Conservation (phyloP, 2,329 filamentous ascomycete species). For the Dothideomycetes sp. region DNA sequence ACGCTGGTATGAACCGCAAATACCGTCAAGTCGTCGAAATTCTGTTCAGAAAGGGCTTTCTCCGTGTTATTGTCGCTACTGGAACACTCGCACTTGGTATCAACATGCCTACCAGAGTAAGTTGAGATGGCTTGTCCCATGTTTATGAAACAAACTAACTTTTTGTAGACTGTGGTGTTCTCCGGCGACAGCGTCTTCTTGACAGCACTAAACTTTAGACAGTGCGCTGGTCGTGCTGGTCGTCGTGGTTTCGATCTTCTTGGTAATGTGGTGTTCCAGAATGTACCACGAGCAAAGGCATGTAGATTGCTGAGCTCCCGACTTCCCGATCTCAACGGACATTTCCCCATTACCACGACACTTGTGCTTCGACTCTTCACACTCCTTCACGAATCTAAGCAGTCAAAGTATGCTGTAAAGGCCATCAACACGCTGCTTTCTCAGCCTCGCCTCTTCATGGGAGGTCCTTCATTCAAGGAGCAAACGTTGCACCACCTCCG, state of each 20-base stretch:
- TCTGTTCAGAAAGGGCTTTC: slow-evolving; percentile 60
- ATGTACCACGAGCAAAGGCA: slow-evolving; percentile 49
- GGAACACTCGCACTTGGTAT: slow-evolving; percentile 68
- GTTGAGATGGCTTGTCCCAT: no score
- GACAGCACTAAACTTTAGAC: slow-evolving; percentile 65
- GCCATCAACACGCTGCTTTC: slow-evolving; percentile 58
- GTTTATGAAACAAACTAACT: no score
- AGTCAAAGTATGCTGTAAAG: slow-evolving; percentile 49
- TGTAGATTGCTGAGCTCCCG: slow-evolving; percentile 61
- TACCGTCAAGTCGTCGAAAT: slow-evolving; percentile 67
- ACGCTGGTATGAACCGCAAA: slow-evolving; percentile 67
- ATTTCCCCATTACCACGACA: slow-evolving; percentile 68
- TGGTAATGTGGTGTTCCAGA: slow-evolving; percentile 71
- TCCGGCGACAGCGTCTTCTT: slow-evolving; percentile 61
- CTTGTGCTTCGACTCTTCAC: slow-evolving; percentile 59
- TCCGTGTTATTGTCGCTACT: slow-evolving; percentile 62
- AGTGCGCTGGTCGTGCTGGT: slow-evolving; percentile 66
- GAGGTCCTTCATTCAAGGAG: slow-evolving; percentile 55
- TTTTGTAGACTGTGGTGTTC: slow-evolving; percentile 70
- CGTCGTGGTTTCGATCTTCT: slow-evolving; percentile 71
- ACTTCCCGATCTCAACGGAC: slow-evolving; percentile 62
- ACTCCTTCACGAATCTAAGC: slow-evolving; percentile 54
- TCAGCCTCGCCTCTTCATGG: slow-evolving; percentile 59
- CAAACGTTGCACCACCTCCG: slow-evolving; percentile 65
- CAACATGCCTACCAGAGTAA: slow-evolving; percentile 79